These are phyloP conservation scores for Talaromyces rugulosus DNA, from an alignment of 2,329 filamentous ascomycete genomes.

Conservation along the genomic window DNA sequence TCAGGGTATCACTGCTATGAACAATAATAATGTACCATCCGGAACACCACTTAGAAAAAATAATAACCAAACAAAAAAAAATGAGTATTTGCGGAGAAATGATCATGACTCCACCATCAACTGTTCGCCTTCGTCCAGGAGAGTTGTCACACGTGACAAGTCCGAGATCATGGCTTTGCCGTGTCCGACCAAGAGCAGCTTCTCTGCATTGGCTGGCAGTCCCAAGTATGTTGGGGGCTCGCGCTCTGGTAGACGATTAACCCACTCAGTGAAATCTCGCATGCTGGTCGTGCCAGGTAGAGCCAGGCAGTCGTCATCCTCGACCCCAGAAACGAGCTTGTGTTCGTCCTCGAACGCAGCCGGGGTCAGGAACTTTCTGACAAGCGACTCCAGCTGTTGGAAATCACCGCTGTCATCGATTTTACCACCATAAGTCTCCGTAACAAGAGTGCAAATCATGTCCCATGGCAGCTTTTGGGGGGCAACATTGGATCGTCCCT, in stretches of 20 bases:
- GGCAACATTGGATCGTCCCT: slow-evolving; percentile 85
- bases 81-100: slow-evolving; percentile 7
- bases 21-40: neutral
- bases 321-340: slow-evolving; percentile 71
- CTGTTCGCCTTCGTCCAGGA: slow-evolving; percentile 92
- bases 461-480: slow-evolving; percentile 95
- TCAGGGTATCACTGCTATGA: neutral
- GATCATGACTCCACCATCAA: slow-evolving; percentile 63
- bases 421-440: slow-evolving; percentile 96
- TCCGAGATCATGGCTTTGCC: slow-evolving; percentile 81
- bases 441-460: slow-evolving; percentile 84
- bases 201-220: slow-evolving; percentile 92
- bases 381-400: slow-evolving; percentile 65
- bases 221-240: slow-evolving; percentile 95
- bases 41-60: neutral
- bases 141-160: slow-evolving; percentile 74
- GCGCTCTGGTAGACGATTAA: slow-evolving; percentile 84
- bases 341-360: slow-evolving; percentile 90
- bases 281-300: slow-evolving; percentile 78
- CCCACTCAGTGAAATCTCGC: slow-evolving; percentile 85
- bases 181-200: slow-evolving; percentile 82
- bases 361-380: slow-evolving; percentile 74
- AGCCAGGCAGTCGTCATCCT: slow-evolving; percentile 58
- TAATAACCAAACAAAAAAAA: neutral
- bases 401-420: slow-evolving; percentile 91